phyloP scores from a whole-genome alignment of 768 basidiomycete genomes.

The Agaricus blazei region DNA sequence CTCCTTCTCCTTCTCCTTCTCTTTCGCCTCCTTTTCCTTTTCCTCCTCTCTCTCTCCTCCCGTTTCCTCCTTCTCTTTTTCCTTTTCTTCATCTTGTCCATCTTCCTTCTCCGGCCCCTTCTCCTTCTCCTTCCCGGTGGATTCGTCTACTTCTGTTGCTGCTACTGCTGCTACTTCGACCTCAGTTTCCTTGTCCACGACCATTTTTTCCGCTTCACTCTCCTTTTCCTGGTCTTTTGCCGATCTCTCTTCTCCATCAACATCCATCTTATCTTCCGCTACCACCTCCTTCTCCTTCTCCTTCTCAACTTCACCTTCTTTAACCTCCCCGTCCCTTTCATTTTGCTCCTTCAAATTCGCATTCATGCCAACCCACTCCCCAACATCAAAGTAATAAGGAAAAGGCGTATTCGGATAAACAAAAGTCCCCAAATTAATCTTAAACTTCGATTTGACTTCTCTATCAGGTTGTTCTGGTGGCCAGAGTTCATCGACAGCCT shows the following conservation, averaged over 20 bases:
- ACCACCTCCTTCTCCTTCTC: constrained; percentile 14
- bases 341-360: constrained; percentile 13
- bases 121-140: constrained; percentile 10
- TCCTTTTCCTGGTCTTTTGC: constrained; percentile 9
- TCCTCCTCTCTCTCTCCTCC: constrained; percentile 11
- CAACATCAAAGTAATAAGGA: constrained; percentile 46
- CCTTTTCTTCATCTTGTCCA: constrained; percentile 6
- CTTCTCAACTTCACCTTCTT: constrained; percentile 13
- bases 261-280: constrained; percentile 8
- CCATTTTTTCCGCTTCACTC: constrained; percentile 3
- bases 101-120: constrained; percentile 10
- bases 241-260: neutral
- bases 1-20: constrained; percentile 12
- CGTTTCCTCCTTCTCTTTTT: constrained; percentile 11
- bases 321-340: constrained; percentile 13
- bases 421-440: constrained; percentile 49
- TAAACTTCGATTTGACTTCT: constrained; percentile 21
- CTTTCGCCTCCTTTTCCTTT: constrained; percentile 13
- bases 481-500: constrained; percentile 7
- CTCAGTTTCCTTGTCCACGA: constrained; percentile 9
- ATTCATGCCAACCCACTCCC: constrained; percentile 13
- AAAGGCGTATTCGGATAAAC: constrained; percentile 56
- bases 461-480: constrained; percentile 9
- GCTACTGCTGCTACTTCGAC: neutral
- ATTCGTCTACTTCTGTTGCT: too few relatives aligned